These are phyloP conservation scores for Aspergillus tamarii DNA, from an alignment of 2,329 filamentous ascomycete species.

Conservation along the genomic window DNA sequence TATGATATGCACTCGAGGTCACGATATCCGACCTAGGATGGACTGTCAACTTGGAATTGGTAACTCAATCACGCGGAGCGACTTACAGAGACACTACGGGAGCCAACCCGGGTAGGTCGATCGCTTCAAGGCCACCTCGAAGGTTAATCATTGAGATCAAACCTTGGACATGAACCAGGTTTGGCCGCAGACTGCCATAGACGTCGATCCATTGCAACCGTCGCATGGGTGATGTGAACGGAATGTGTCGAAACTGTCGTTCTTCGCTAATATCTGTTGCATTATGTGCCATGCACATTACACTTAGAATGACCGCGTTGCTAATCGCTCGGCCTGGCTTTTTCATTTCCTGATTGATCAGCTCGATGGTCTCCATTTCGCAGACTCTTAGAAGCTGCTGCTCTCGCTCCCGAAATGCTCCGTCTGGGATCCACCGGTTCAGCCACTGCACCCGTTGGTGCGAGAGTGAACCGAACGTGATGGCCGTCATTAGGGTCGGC, in stretches of 20 bases:
- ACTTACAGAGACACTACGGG: slow-evolving; percentile 44
- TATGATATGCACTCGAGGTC: slow-evolving; percentile 28
- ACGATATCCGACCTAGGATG: slow-evolving; percentile 32
- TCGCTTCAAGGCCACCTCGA: slow-evolving; percentile 40
- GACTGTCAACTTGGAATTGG: background rate
- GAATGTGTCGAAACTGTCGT: slow-evolving; percentile 20
- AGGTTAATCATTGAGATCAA: slow-evolving; percentile 39
- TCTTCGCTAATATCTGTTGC: slow-evolving; percentile 26
- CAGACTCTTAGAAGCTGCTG: slow-evolving; percentile 29
- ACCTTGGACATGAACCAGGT: slow-evolving; percentile 39
- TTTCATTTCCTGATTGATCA: slow-evolving; percentile 38
- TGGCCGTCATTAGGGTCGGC: slow-evolving; percentile 34
- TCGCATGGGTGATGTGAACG: slow-evolving; percentile 39
- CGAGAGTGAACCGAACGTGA: slow-evolving; percentile 36
- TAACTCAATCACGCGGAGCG: background rate
- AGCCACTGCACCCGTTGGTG: slow-evolving; percentile 37
- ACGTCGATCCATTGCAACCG: slow-evolving; percentile 42
- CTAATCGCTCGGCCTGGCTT: slow-evolving; percentile 35
- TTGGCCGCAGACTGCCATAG: slow-evolving; percentile 38
- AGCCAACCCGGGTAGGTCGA: slow-evolving; percentile 41
- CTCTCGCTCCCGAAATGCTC: slow-evolving; percentile 26
- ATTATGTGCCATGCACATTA: slow-evolving; percentile 41
- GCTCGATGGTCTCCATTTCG: slow-evolving; percentile 38
- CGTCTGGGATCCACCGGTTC: slow-evolving; percentile 27
- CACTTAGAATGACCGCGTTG: slow-evolving; percentile 40